phyloP scores from a whole-genome alignment of 148 eudicot genomes.

The Cornus florida region DNA sequence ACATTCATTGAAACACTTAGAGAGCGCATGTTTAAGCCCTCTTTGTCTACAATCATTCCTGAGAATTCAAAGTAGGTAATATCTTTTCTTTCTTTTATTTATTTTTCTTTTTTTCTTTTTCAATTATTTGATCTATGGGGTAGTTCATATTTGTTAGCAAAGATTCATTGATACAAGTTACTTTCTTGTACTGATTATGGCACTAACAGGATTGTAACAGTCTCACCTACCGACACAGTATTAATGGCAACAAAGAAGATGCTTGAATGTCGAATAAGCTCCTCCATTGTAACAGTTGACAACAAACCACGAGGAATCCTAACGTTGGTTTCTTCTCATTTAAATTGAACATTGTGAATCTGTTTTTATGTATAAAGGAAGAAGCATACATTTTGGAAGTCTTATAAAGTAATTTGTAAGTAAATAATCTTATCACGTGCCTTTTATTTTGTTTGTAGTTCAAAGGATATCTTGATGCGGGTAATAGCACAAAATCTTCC shows the following conservation, averaged over 20 bases:
- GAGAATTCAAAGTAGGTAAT: conserved; percentile 99
- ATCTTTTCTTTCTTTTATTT: conserved; percentile 31
- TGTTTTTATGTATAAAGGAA: background rate
- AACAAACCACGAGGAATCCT: conserved; percentile 84
- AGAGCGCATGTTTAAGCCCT: conserved; percentile 82
- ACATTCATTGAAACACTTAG: conserved; percentile 82
- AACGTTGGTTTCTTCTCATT: conserved; percentile 53
- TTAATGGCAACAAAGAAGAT: conserved; percentile 77
- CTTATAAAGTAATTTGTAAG: background rate
- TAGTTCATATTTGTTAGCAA: background rate
- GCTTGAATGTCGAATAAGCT: conserved; percentile 66
- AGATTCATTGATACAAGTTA: background rate
- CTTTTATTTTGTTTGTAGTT: conserved; percentile 37
- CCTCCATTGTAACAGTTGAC: conserved; percentile 71
- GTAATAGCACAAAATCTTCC: conserved; percentile 79
- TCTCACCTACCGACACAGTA: conserved; percentile 88
- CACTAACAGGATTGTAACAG: conserved; percentile 69
- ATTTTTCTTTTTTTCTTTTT: background rate
- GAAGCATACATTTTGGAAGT: background rate
- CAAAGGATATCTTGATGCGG: conserved; percentile 94
- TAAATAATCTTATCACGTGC: background rate
- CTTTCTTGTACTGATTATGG: background rate
- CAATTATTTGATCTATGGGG: background rate
- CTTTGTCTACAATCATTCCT: conserved; percentile 80
- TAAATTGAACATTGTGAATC: background rate